These are phyloP conservation scores for Coriaria nepalensis DNA, from an alignment of 306 rosid species.

Conservation along the genomic window DNA sequence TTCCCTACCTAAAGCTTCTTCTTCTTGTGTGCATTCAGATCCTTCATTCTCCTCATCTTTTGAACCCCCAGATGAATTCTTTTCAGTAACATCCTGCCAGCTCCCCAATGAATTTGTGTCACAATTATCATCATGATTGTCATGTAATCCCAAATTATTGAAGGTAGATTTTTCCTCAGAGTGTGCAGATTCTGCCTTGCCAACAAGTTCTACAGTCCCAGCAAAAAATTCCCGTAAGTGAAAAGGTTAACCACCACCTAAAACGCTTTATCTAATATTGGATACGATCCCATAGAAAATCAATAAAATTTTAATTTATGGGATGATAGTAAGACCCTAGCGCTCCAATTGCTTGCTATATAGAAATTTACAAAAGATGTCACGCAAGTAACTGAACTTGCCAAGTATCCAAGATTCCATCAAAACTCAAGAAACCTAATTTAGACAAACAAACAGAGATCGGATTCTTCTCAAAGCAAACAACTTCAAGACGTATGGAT, in stretches of 20 bases:
- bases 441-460: too few relatives aligned
- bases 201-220: constrained; percentile 20
- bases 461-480: too few relatives aligned
- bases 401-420: too few relatives aligned
- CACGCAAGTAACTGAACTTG: too few relatives aligned
- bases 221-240: not conserved
- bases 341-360: too few relatives aligned
- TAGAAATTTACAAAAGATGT: too few relatives aligned
- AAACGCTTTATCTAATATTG: too few relatives aligned
- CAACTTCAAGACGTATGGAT: not conserved
- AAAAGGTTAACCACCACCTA: too few relatives aligned
- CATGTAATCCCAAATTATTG: constrained; percentile 7
- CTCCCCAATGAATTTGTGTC: constrained; percentile 45
- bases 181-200: constrained; percentile 7
- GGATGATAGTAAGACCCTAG: too few relatives aligned
- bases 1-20: constrained; percentile 19
- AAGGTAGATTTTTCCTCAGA: constrained; percentile 7
- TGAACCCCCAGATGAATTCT: constrained; percentile 23
- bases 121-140: constrained; percentile 22
- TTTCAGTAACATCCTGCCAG: constrained; percentile 37
- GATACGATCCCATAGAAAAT: too few relatives aligned
- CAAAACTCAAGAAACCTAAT: too few relatives aligned
- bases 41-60: constrained; percentile 18
- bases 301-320: too few relatives aligned
- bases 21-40: constrained; percentile 10